phyloP scores from a whole-genome alignment of 2,329 filamentous ascomycete genomes.

The Bipolaris sorokiniana region DNA sequence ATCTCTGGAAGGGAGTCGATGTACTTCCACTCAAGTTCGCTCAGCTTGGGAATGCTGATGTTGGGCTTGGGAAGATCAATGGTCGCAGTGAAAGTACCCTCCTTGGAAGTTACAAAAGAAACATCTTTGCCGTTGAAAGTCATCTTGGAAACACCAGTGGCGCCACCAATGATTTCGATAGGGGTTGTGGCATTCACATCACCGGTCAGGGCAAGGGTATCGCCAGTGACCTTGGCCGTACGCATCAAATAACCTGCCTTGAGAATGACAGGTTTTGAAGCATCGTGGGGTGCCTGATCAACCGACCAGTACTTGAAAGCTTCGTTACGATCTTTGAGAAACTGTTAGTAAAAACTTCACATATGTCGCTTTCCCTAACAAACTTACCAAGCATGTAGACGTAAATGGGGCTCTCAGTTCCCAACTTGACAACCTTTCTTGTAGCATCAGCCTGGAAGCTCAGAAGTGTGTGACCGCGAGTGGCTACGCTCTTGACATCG shows the following conservation, averaged over 20 bases:
- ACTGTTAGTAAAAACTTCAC: constrained; percentile 20
- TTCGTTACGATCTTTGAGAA: constrained; percentile 62
- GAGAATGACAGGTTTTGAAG: constrained; percentile 58
- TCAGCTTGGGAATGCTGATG: constrained; percentile 64
- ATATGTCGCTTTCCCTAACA: background rate
- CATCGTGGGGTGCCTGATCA: constrained; percentile 50
- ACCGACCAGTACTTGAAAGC: constrained; percentile 74
- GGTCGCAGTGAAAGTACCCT: constrained; percentile 59
- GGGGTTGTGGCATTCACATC: constrained; percentile 74
- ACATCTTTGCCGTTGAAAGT: constrained; percentile 64
- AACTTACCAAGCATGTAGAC: constrained; percentile 63
- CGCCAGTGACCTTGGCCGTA: constrained; percentile 62
- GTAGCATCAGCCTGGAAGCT: constrained; percentile 63
- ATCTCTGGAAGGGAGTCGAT: constrained; percentile 76
- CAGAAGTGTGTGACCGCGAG: constrained; percentile 54
- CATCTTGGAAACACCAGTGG: constrained; percentile 59
- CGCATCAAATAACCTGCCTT: constrained; percentile 70
- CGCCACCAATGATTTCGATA: constrained; percentile 71
- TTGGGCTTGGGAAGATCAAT: constrained; percentile 59
- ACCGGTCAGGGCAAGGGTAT: constrained; percentile 67
- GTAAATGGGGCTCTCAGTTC: constrained; percentile 52
- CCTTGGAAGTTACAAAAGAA: constrained; percentile 49
- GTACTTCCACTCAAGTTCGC: constrained; percentile 69
- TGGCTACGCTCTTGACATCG: constrained; percentile 46
- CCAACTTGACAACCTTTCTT: constrained; percentile 60